Evolutionary conservation across 768 basidiomycete genomes (phyloP), one percentile per base, ranked within the genome.

Genomic region (Pisolithus tinctorius): DNA sequence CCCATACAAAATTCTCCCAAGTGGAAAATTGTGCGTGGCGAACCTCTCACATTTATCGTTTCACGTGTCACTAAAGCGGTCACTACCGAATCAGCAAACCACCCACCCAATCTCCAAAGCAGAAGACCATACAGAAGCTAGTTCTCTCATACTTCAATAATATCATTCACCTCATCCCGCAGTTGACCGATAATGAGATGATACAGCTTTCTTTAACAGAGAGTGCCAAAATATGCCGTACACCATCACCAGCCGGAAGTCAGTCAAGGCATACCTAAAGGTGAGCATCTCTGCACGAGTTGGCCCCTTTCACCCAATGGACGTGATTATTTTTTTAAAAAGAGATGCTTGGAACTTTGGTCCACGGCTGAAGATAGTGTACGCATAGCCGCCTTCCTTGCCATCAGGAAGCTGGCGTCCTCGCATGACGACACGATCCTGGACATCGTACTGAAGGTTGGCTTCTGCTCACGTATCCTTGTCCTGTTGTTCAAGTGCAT

Each of bases 101-200:
- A 10, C 87, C 89, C 6, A 77, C 84, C 4, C 87, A 92, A 60
- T 88, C 85, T 2, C 71, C 74, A 41, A 93, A 94, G 65, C 84
- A 88, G 66, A 86, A 88, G 64, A 75, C 86, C 0, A 75, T 96
- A 6, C 91, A 93, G 62, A 92, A 93, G 59, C 74, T 95, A 41
- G 82, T 94, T 51, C 73, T 92, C 16, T 91, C 93, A 3, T 92
- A 90, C 70, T 93, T 97, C 65, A 81, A 86, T 68, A 96, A 94
- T 61, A 70, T 90, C 51, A 75, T 92, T 17, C 83, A 88, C 57
- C 67, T 97, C 40, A 74, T 94, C 51, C 78, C 81, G 3, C 86
- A 94, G 53, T 74, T 93, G 50, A 79, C 84, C 47, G 80, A 90
- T 61, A 69, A 75, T 52, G 80, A 85, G 25, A 73, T 77, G 57